Conservation (phyloP, 192 early-diverging fungal genomes). For the Gonapodya prolifera region DNA sequence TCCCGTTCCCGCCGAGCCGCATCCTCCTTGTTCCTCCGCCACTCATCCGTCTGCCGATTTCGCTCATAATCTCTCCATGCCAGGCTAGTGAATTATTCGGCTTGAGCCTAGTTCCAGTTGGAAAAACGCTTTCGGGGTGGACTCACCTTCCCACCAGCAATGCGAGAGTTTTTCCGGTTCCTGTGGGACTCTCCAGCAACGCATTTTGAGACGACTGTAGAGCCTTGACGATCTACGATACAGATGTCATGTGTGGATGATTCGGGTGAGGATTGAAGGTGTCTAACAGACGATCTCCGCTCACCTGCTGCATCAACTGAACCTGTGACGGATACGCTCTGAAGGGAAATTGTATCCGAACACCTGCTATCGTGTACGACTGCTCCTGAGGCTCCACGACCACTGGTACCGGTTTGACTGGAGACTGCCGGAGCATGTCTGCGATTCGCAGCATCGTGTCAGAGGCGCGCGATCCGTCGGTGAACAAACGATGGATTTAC, state of each 20-base stretch:
- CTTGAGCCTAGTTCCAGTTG: too few species aligned
- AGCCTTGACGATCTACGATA: conserved; percentile 10
- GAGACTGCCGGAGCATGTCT: too few species aligned
- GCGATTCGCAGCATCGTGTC: too few species aligned
- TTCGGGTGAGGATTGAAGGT: background rate
- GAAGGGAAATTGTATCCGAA: conserved; percentile 27
- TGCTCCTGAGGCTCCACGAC: too few species aligned
- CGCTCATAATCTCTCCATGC: background rate
- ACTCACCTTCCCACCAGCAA: too few species aligned
- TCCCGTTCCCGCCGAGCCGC: background rate
- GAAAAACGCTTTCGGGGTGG: too few species aligned
- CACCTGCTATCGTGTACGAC: conserved; percentile 40
- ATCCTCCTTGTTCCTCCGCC: background rate
- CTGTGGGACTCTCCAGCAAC: conserved; percentile 1
- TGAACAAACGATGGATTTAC: too few species aligned
- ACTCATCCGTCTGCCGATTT: background rate
- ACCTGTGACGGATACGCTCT: conserved; percentile 20
- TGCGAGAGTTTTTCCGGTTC: background rate
- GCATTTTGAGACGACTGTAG: background rate
- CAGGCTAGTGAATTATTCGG: background rate
- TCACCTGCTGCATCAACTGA: conserved; percentile 19
- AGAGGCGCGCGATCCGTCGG: too few species aligned
- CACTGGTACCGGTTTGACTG: too few species aligned
- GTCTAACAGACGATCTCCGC: background rate
- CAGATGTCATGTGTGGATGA: background rate